Evolutionary conservation across 2,329 filamentous ascomycete genomes (phyloP), one percentile per base, ranked within the genome.

Genomic region (Phoma sp.): DNA sequence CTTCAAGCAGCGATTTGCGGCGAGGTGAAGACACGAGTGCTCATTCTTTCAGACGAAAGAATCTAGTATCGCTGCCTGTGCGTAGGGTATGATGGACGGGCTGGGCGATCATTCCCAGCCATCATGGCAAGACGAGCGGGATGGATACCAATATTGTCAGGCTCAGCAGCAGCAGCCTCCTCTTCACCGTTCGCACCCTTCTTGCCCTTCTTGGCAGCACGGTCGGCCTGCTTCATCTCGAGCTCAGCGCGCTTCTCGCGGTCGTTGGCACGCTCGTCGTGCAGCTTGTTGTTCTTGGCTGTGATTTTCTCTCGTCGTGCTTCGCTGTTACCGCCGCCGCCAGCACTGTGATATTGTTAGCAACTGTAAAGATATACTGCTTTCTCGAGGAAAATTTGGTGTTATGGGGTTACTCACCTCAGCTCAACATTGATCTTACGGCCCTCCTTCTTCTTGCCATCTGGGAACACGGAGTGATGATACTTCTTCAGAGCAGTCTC

Each of bases 341-440:
- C 93, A 54, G 90, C 93, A 63, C 89, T 91, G 26, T 36, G 23
- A 21, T 15, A 17, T 1, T 23, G 45, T 64, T 51, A 58, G 55
- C 54, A 59, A 56, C 39, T 55, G 20, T 23, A 33, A 12, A 40
- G n/a, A 7, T 42, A 6, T 4, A 26, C 17, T 39, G 15, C 10
- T 10, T 3, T 5, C 9, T 29, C 4, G 7, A 42, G 38, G 12
- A 21, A 21, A 17, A 36, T 36, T 15, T 17, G 23, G 33, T 5
- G 23, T 5, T 42, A 29, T 40, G 23, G 29, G 10, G 7, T 14
- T 46, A 15, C 87, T 76, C 76, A 92, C 84, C 92, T 96, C 62
- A 98, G 78, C 78, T 97, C 93, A 21, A 97, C 90, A 72, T 96
- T 97, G 68, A 98, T 96, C 76, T 88, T 90, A 65, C 93, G 82